phyloP scores from a whole-genome alignment of 345 rosid genomes.

The Bruguiera gymnorhiza region DNA sequence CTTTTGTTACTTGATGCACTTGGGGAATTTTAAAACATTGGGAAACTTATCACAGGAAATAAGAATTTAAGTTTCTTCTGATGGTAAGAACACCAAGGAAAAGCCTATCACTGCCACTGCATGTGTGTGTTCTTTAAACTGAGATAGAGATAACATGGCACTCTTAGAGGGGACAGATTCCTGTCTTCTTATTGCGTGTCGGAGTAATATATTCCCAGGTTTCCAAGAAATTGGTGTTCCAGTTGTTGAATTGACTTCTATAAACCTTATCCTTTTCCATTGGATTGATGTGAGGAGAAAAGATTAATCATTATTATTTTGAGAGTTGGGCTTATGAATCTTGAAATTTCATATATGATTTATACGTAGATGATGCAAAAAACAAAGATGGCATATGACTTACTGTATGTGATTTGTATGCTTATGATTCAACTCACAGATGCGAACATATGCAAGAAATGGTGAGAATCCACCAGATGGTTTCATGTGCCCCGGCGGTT shows the following conservation, averaged over 20 bases:
- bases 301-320: background rate
- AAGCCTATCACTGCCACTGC: no score
- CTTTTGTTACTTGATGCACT: background rate
- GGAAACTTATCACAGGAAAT: no score
- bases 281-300: no score
- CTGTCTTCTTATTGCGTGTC: no score
- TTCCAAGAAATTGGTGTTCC: background rate
- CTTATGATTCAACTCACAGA: slow-evolving; percentile 37
- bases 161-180: no score
- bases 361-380: background rate
- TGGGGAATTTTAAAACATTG: background rate
- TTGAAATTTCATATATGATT: background rate
- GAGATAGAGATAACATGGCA: no score
- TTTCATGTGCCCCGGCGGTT: slow-evolving; percentile 93
- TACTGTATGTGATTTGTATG: background rate
- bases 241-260: background rate
- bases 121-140: no score
- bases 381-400: no score
- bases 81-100: no score
- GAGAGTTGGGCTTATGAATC: background rate
- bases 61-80: no score
- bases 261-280: no score
- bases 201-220: no score
- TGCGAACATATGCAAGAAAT: slow-evolving; percentile 75
- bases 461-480: slow-evolving; percentile 96